Percentiles rank a stretch among this genome's conserved stretches.
Conservation (phyloP, 495 filamentous ascomycete genomes). For the Chaetomium fimeti region DNA sequence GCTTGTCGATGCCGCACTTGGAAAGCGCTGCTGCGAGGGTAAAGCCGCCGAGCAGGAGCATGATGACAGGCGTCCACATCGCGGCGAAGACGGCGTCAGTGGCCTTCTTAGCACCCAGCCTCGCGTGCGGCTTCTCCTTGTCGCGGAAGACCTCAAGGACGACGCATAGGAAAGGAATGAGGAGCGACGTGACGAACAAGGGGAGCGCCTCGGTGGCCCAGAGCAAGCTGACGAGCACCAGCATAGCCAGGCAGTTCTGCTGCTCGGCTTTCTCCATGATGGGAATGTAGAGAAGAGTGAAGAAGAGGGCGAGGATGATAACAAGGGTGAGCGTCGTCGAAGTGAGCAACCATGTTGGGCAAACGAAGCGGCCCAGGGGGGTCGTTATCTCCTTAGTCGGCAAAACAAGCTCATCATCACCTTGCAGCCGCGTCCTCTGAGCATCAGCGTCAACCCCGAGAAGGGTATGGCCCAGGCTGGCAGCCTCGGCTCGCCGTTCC, state of each 20-base stretch:
- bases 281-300: conserved; percentile 65
- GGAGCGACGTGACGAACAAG: conserved; percentile 91
- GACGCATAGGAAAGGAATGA: conserved; percentile 92
- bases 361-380: conserved; percentile 72
- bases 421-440: conserved; percentile 69
- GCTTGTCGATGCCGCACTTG: conserved; percentile 96
- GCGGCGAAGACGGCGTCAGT: conserved; percentile 80
- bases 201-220: conserved; percentile 99
- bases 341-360: conserved; percentile 80
- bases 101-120: conserved; percentile 71
- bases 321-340: conserved; percentile 76
- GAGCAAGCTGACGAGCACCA: conserved; percentile 88
- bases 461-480: conserved; percentile 83
- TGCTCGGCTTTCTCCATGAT: conserved; percentile 84
- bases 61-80: conserved; percentile 99
- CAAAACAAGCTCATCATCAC: conserved; percentile 61
- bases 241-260: conserved; percentile 91
- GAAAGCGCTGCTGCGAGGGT: conserved; percentile 92
- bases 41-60: conserved; percentile 95
- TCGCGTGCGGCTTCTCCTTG: conserved; percentile 64
- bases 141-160: conserved; percentile 78
- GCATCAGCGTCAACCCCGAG: conserved; percentile 73
- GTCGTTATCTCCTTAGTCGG: conserved; percentile 69
- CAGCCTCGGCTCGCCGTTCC: conserved; percentile 92
- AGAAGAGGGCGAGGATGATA: conserved; percentile 67